Evolutionary conservation across 2,329 filamentous ascomycete genomes (phyloP), one percentile per base, ranked within the genome.

Genomic region (Ustulina deusta): DNA sequence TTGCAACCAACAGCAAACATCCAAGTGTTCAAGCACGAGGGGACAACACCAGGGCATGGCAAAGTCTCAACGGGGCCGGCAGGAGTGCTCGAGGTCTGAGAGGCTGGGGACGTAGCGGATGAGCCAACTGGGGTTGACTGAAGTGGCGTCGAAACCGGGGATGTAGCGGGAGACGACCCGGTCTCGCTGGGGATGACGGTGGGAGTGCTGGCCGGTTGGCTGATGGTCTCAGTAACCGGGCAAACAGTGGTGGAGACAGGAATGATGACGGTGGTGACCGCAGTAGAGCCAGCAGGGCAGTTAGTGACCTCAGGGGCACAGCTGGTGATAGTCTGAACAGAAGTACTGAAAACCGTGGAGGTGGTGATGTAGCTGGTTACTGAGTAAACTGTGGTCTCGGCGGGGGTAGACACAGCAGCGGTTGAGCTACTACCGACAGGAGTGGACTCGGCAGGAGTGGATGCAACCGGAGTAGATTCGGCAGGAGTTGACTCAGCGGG

Each of bases 21-120:
- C 93, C 93, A 97, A 76, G 94, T 97, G 87, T 95, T 96, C 82
- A 98, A 84, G 85, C 95, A 98, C 78, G 89, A 89, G 71, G 95
- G 94, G 57, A 97, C 90, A 55, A 94, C 87, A 29, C 84, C 82
- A 65, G 94, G 93, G 82, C 89, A 88, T 65, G 84, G 82, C 48
- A 86, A 81, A 40, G 84, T 83, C 77, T 81, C 78, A 13, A 81
- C 77, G 52, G 84, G 79, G 42, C 73, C 73, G 44, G 79, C 68
- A 29, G 79, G 74, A 54, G 63, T 66, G 64, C 70, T 74, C 49
- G 72, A 74, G 49, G 73, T 69, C 42, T 61, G 69, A 72, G 66
- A 71, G 65, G 72, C 73, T 40, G 75, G 74, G 40, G 75, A 77
- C 70, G 77, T 79, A 69, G 76, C 72, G 29, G 79, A 79, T 64